Base-by-base conservation (phyloP, 1,284 basidiomycete species). In the Boletus sp. region DNA sequence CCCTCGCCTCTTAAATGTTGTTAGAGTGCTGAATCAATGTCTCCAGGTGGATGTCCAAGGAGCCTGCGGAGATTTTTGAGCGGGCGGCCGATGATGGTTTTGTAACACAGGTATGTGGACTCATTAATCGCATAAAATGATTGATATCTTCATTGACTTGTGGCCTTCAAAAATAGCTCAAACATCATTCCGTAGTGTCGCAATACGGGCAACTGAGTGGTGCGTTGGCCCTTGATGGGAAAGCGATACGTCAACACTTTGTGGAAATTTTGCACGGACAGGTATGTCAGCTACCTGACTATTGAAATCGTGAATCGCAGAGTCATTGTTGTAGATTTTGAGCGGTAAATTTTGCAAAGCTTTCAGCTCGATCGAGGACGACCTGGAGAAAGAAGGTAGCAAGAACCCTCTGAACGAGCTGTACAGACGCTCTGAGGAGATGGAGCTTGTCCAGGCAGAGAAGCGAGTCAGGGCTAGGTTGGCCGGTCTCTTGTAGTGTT, bases 61-160 rank as follows among this genome's bases (percentile, higher is more conserved):
- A 83, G 56, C 81, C 81, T 3, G 80, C 81, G n/a, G 81, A 82
- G 54, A 82, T 83, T 38, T 84, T 84, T 60, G 81, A 83, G 60
- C 70, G 79, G 23, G 80, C 81, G 8, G 81, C 81, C 2, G 81
- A 83, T 52, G 80, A 82, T 36, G 81, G 81, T 14, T 82, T 83
- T 61, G 76, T 82, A 45, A 62, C 60, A 20, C 81, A 82, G 67
- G 78, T 73, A 45, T 27, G 53, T 48, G 12, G 14, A 8, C n/a
- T 30, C 30, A 13, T 32, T 8, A 9, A 32, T 16, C 8, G 26
- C 12, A 32, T n/a, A 14, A n/a, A 32, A 29, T 13, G 19, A 6
- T 8, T 20, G 5, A 37, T 37, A 19, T 29, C 6, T 36, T 46
- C 22, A 34, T 30, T 32, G 19, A 44, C 34, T 17, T 17, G 37